Percentiles rank a stretch among this genome's conserved stretches.
phyloP scores from a whole-genome alignment of 2,329 filamentous ascomycete species.

The Fusarium devonianum region DNA sequence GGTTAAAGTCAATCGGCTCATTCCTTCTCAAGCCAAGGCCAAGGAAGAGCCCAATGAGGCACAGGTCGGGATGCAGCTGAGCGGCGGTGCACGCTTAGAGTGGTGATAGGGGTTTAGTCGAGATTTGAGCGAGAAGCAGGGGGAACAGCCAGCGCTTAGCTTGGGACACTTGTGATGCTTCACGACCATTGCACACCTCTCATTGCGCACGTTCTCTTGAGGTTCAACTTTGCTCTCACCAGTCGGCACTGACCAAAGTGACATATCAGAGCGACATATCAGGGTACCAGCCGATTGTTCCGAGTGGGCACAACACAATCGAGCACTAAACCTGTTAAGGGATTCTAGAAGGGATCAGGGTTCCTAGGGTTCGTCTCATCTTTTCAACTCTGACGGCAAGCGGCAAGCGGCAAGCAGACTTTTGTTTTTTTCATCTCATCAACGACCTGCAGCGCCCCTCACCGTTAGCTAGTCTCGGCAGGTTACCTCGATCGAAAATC shows the following conservation, averaged over 20 bases:
- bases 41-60: background rate
- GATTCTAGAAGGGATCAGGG: conserved; percentile 22
- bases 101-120: conserved; percentile 1
- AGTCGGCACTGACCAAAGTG: conserved; percentile 19
- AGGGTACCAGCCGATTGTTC: conserved; percentile 3
- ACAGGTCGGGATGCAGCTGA: background rate
- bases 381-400: conserved; percentile 4
- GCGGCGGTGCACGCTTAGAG: conserved; percentile 7
- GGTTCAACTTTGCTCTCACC: conserved; percentile 8
- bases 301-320: conserved; percentile 2
- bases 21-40: conserved; percentile 14
- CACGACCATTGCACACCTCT: conserved; percentile 16
- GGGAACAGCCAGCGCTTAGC: background rate
- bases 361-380: conserved; percentile 6
- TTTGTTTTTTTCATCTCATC: conserved; percentile 22
- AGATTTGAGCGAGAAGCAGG: background rate
- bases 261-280: too few relatives aligned
- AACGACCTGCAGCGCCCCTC: conserved; percentile 24
- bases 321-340: conserved; percentile 8
- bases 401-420: conserved; percentile 1
- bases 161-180: conserved; percentile 19
- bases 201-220: conserved; percentile 6
- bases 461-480: conserved; percentile 19
- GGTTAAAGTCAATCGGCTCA: conserved; percentile 33
- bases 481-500: conserved; percentile 18